Base-by-base conservation (phyloP, 1,284 basidiomycete genomes). In the Pseudozyma sp. region DNA sequence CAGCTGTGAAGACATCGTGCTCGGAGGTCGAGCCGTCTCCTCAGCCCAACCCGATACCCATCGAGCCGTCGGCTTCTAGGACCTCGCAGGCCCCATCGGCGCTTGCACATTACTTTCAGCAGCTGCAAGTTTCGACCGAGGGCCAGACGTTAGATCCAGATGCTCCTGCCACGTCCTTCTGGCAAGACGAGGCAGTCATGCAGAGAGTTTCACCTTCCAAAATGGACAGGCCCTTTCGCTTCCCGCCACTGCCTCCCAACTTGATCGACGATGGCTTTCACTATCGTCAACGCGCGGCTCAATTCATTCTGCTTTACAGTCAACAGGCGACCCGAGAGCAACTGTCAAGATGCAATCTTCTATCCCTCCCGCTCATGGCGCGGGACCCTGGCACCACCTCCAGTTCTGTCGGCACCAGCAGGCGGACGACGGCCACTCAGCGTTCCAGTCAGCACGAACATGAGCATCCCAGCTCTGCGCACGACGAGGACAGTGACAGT, bases 261-360 rank as follows among this genome's bases (percentile, higher is more conserved):
- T 42, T 75, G 53, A 55, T 54, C n/a, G 68, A 70, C 59, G 59
- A 70, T 14, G 45, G 67, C 60, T 75, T 57, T 47, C 53, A 60
- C 57, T 57, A 61, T 45, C 63, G 72, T 13, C 67, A 75, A 44
- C 72, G 63, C 10, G 63, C 63, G 1, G 72, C 72, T 5, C 68
- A 70, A 9, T 63, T 75, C 56, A 63, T 75, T 47, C 54, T 75
- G 9, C 48, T 69, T 3, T 67, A 51, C 54, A 63, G 63, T 45
- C 67, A 68, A 24, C 49, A 67, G 56, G 72, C 59, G 2, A 56
- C 34, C 31, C 44, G 48, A 13, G 53, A 61, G 17, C 47, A 48
- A 6, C 30, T 68, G 37, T 42, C 60, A 24, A 50, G 40, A 34
- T 54, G 57, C 39, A 56, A 49, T 11, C 65, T 56, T 14, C 57